These are phyloP conservation scores for Verticillium zaregamsianum DNA, from an alignment of 2,329 filamentous ascomycete genomes.

Conservation along the genomic window DNA sequence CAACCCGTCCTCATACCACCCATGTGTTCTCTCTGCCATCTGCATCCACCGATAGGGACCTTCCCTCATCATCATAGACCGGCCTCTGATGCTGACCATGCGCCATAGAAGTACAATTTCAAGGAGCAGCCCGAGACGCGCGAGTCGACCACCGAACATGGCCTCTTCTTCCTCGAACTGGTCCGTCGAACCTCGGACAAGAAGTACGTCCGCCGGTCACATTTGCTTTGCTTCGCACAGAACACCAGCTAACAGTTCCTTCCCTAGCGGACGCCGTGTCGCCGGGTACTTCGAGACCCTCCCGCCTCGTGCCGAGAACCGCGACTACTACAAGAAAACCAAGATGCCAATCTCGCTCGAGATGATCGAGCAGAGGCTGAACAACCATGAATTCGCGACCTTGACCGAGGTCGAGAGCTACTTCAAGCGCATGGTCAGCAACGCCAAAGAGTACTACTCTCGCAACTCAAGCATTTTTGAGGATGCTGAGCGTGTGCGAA, in stretches of 20 bases:
- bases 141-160: conserved; percentile 67
- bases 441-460: conserved; percentile 80
- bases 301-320: conserved; percentile 57
- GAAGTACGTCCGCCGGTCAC: conserved; percentile 51
- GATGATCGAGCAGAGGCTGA: conserved; percentile 71
- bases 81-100: background rate
- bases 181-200: conserved; percentile 77
- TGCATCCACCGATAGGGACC: background rate
- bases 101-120: conserved; percentile 40
- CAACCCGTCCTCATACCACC: conserved; percentile 2
- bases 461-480: conserved; percentile 70
- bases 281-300: conserved; percentile 72
- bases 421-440: conserved; percentile 82
- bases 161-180: conserved; percentile 69
- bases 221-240: background rate
- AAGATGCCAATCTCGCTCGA: conserved; percentile 75
- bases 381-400: conserved; percentile 61
- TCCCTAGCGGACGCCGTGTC: conserved; percentile 63
- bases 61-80: background rate
- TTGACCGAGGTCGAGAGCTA: conserved; percentile 77
- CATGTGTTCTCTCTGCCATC: conserved; percentile 8
- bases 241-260: background rate
- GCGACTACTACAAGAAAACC: conserved; percentile 74
- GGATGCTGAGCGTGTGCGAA: conserved; percentile 82
- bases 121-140: conserved; percentile 51